Evolutionary conservation across 2,329 filamentous ascomycete species (phyloP).

Genomic region (Colletotrichum sp.): DNA sequence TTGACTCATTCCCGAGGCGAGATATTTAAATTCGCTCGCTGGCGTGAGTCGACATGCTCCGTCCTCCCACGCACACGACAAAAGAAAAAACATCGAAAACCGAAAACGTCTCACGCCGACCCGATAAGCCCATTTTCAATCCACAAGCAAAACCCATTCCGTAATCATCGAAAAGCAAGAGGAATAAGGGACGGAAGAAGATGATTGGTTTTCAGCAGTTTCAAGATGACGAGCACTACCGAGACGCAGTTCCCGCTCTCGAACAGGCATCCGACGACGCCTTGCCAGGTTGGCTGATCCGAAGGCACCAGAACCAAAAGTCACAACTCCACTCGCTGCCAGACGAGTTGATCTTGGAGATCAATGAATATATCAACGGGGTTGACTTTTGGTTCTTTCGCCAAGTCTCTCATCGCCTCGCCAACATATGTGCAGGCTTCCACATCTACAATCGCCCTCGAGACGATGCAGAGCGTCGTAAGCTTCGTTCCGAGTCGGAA

Average conservation of each 20-base stretch:
- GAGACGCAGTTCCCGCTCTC: neutral
- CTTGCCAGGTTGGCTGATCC: neutral
- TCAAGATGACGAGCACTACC: neutral
- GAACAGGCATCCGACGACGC: neutral
- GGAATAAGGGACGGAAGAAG: neutral
- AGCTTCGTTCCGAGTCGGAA: no score
- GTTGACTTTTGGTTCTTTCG: neutral
- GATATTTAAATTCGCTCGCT: no score
- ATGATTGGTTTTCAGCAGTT: neutral
- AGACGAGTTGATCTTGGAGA: neutral
- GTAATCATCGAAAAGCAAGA: neutral
- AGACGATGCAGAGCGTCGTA: no score
- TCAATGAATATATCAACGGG: neutral
- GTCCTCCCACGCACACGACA: neutral
- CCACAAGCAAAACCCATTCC: neutral
- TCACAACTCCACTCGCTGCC: neutral
- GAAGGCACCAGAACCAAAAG: neutral
- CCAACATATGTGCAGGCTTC: neutral
- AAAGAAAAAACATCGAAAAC: rapidly evolving
- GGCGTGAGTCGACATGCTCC: neutral
- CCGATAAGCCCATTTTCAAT: neutral
- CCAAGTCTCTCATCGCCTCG: neutral
- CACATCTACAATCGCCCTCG: no score
- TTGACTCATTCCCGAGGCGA: no score
- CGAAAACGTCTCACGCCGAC: neutral